Percentiles rank a stretch among this genome's conserved stretches.
These are phyloP conservation scores for Arctium lappa DNA, from an alignment of 129 eudicot species.

Conservation along the genomic window DNA sequence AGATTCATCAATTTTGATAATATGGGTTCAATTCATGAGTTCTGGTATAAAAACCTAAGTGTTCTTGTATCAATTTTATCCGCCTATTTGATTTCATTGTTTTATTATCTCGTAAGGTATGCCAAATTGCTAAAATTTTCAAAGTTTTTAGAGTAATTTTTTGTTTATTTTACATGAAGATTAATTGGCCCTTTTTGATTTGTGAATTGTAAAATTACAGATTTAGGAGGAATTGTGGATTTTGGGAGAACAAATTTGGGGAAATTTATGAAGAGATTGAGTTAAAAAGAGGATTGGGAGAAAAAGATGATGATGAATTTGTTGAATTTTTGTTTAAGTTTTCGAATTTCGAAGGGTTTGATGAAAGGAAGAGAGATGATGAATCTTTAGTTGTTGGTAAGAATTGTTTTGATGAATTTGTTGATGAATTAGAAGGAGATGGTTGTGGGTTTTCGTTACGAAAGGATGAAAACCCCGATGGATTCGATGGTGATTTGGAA, in stretches of 20 bases:
- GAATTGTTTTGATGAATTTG: slow-evolving; percentile 3
- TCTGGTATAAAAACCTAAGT: slow-evolving; percentile 18
- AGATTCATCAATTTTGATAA: background rate
- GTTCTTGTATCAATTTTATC: slow-evolving; percentile 1
- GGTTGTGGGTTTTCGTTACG: background rate
- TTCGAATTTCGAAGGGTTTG: slow-evolving; percentile 46
- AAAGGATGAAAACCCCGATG: background rate
- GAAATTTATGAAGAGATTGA: background rate
- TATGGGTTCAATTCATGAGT: slow-evolving; percentile 33
- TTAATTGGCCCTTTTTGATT: background rate
- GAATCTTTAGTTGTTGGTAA: background rate
- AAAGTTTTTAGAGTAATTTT: too few relatives aligned
- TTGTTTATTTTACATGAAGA: background rate
- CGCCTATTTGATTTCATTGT: slow-evolving; percentile 32
- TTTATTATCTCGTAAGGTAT: slow-evolving; percentile 53
- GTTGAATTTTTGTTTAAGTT: slow-evolving; percentile 29
- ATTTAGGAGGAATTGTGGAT: background rate
- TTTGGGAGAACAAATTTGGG: background rate
- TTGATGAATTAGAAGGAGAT: background rate
- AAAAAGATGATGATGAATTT: background rate
- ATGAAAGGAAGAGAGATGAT: slow-evolving; percentile 13
- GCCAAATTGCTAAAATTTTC: background rate
- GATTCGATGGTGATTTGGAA: background rate
- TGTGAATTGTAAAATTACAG: background rate
- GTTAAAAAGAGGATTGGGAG: background rate